Percentiles rank a stretch among this genome's conserved stretches.
Conservation (phyloP, 371 early-diverging fungal genomes). For the Rhizopus delemar region DNA sequence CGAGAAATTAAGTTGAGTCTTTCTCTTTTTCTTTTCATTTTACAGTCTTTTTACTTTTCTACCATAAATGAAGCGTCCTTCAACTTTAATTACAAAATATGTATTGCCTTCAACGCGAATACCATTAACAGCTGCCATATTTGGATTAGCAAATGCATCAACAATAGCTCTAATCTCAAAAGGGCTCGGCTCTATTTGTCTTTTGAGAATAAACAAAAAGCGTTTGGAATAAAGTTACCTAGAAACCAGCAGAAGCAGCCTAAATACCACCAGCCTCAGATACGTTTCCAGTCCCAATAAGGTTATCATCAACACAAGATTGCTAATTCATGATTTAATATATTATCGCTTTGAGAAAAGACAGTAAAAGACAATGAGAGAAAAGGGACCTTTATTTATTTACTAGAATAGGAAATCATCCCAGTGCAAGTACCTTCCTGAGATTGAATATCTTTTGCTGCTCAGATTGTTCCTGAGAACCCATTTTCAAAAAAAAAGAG, state of each 20-base stretch:
- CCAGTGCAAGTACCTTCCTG: background rate
- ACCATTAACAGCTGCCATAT: constrained; percentile 65
- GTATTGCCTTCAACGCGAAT: constrained; percentile 68
- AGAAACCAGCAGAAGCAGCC: constrained; percentile 77
- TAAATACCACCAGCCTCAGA: constrained; percentile 65
- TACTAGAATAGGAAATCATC: constrained; percentile 4
- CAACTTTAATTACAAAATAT: constrained; percentile 72
- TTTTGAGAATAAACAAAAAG: background rate
- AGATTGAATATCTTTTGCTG: too few species aligned
- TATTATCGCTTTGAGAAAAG: constrained; percentile 3
- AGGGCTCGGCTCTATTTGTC: constrained; percentile 46
- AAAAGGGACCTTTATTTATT: background rate
- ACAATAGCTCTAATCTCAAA: constrained; percentile 63
- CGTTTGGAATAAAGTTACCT: constrained; percentile 40
- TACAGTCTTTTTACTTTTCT: constrained; percentile 63
- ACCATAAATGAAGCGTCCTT: constrained; percentile 73
- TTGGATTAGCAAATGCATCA: constrained; percentile 66
- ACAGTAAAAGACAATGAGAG: constrained; percentile 10
- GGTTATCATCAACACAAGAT: constrained; percentile 83
- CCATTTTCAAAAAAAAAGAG: too few species aligned
- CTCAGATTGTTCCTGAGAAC: too few species aligned
- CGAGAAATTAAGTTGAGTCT: constrained; percentile 10
- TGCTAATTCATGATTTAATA: constrained; percentile 77
- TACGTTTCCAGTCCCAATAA: constrained; percentile 78
- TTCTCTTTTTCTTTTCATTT: background rate